phyloP scores from a whole-genome alignment of 441 rosid species.

The Euphorbia celastroides region DNA sequence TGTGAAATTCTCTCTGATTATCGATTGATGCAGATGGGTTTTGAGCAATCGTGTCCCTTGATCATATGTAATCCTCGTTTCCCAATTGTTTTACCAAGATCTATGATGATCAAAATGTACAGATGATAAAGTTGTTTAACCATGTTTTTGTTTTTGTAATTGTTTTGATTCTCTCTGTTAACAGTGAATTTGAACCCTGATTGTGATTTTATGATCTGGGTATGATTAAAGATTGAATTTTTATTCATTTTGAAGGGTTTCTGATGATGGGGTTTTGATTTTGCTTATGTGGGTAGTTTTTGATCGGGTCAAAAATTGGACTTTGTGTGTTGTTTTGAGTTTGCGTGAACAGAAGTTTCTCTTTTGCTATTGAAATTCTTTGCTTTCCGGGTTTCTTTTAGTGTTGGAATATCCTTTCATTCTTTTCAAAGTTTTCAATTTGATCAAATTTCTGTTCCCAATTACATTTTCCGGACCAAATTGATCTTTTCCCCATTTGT shows the following conservation, averaged over 20 bases:
- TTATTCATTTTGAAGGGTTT: constrained; percentile 24
- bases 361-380: constrained; percentile 34
- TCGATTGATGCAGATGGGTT: constrained; percentile 49
- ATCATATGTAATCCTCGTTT: constrained; percentile 38
- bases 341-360: constrained; percentile 54
- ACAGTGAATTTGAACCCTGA: constrained; percentile 19
- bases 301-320: constrained; percentile 36
- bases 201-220: constrained; percentile 36
- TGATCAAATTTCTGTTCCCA: constrained; percentile 16
- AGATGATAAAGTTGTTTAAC: constrained; percentile 21
- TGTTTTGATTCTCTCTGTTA: constrained; percentile 18
- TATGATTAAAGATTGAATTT: constrained; percentile 14
- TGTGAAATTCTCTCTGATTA: constrained; percentile 31
- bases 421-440: constrained; percentile 41
- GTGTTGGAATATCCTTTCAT: constrained; percentile 44
- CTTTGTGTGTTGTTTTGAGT: constrained; percentile 31
- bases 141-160: constrained; percentile 13
- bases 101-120: constrained; percentile 31
- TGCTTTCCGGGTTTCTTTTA: constrained; percentile 35
- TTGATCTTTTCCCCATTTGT: neutral
- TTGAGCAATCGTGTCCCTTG: constrained; percentile 34
- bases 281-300: constrained; percentile 24
- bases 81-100: constrained; percentile 29
- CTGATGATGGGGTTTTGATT: constrained; percentile 22
- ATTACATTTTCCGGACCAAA: neutral